Evolutionary conservation across 495 filamentous ascomycete genomes (phyloP), one percentile per base, ranked within the genome.

Genomic region (Paragyromitra xinjiangensis): DNA sequence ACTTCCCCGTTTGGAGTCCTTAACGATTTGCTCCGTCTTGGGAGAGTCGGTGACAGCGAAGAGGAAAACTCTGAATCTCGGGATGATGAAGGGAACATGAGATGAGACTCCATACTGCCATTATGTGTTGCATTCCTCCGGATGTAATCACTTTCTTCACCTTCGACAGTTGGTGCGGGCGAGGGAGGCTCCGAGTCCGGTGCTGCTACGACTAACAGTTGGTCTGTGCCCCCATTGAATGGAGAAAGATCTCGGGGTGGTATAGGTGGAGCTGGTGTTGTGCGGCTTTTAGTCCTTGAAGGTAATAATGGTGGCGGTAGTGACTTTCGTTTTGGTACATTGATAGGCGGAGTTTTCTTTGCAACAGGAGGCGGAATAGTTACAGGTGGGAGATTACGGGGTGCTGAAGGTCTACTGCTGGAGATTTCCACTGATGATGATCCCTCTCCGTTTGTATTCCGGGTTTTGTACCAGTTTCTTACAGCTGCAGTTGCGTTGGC

Each of bases 401-500:
- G 85, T 26, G 85, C 84, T 26, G 86, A 85, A 69, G 86, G 45
- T 16, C 56, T 70, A 85, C 64, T 70, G 86, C 65, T 88, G 81
- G 29, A 86, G 85, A 80, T 85, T 85, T 3, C 92, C 91, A 37
- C 91, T 89, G 4, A 92, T 91, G 83, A 95, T 92, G 40, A 92
- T 91, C 77, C 77, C 64, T 73, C 78, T 9, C 62, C 63, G 22
- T 77, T 69, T 64, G 79, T 90, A 85, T 85, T 74, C 83, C 84
- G 80, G 82, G 83, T 80, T 84, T 85, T 53, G 82, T 82, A 69
- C 94, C 94, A 98, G 83, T 92, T 93, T 82, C 91, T 94, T 2
- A 94, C 93, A 12, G 89, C 90, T 5, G 91, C 90, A 16, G 93
- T 92, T 3, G 90, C 93, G 56, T 90, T 90, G 0, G 90, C 88